Percentiles rank a stretch among this genome's conserved stretches.
Conservation (phyloP, 352 stramenopile genomes). For the Plasmopara muralis region DNA sequence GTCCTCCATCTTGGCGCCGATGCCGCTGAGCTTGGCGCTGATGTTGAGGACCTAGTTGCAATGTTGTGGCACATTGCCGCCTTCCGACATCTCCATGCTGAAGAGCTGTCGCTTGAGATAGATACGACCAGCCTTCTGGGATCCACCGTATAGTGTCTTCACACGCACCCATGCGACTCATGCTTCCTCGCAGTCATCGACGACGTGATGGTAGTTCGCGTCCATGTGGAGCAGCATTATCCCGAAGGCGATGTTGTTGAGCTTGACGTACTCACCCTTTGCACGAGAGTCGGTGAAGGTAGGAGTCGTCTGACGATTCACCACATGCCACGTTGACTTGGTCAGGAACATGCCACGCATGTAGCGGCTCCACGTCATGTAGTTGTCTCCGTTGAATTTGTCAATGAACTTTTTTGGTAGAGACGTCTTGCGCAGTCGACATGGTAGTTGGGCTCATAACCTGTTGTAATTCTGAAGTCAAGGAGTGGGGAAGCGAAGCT, state of each 20-base stretch:
- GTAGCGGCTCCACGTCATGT: background rate
- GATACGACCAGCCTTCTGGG: background rate
- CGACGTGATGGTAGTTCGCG: too few species aligned
- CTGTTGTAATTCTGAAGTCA: background rate
- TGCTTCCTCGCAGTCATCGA: too few species aligned
- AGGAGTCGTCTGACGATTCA: background rate
- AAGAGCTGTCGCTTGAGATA: background rate
- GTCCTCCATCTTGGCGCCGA: background rate
- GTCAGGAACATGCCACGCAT: background rate
- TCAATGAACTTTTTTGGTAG: background rate
- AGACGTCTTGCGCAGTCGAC: background rate
- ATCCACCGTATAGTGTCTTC: background rate
- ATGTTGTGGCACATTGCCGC: background rate
- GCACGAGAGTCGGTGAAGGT: too few species aligned
- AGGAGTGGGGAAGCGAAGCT: too few species aligned
- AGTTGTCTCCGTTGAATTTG: background rate
- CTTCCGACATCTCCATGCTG: background rate
- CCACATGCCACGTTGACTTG: background rate
- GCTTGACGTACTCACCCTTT: too few species aligned
- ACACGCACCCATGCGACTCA: background rate
- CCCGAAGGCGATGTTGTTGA: background rate
- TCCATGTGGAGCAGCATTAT: too few species aligned
- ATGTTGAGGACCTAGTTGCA: slow-evolving; percentile 6
- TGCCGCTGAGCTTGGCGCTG: background rate
- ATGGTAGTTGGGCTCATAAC: background rate